phyloP scores from a whole-genome alignment of 1,284 basidiomycete genomes.

The Boletellus dicymbophilus region DNA sequence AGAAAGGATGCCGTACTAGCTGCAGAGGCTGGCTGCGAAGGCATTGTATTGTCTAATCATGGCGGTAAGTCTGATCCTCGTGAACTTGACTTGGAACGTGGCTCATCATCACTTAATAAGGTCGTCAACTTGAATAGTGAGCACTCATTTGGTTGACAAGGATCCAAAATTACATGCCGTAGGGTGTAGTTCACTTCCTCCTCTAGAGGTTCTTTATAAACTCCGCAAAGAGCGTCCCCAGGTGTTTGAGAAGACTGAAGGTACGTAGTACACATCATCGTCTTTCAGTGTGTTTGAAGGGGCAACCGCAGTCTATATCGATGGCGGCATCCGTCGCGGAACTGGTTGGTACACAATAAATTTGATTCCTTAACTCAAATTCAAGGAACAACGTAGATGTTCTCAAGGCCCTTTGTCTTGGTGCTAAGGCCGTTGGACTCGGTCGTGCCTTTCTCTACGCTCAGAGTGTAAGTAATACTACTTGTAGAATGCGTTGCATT shows the following conservation, averaged over 20 bases:
- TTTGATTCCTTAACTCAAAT: background rate
- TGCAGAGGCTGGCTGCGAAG: constrained; percentile 84
- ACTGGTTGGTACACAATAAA: constrained; percentile 51
- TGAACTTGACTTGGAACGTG: constrained; percentile 1
- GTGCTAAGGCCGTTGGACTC: constrained; percentile 88
- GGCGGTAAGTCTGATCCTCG: constrained; percentile 61
- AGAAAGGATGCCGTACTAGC: constrained; percentile 81
- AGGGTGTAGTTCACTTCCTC: constrained; percentile 57
- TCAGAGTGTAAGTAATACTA: constrained; percentile 62
- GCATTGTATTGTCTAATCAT: constrained; percentile 90
- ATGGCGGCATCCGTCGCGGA: constrained; percentile 86
- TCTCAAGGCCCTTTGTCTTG: constrained; percentile 89
- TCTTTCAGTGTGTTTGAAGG: constrained; percentile 1
- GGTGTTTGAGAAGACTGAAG: constrained; percentile 73
- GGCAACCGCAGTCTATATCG: constrained; percentile 70
- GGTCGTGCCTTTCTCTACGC: constrained; percentile 92
- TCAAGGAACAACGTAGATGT: constrained; percentile 54
- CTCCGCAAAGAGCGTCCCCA: constrained; percentile 74
- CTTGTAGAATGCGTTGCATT: constrained; percentile 3
- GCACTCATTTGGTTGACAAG: constrained; percentile 21
- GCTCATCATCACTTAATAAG: constrained; percentile 34
- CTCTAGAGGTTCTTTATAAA: constrained; percentile 76
- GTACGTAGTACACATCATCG: constrained; percentile 31
- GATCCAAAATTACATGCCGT: background rate
- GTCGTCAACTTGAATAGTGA: constrained; percentile 82